A percentile compares a stretch with the other conserved stretches of the same genome.
Evolutionary conservation across 257 asterid genomes (phyloP).

Genomic region (Penstemon barbatus): DNA sequence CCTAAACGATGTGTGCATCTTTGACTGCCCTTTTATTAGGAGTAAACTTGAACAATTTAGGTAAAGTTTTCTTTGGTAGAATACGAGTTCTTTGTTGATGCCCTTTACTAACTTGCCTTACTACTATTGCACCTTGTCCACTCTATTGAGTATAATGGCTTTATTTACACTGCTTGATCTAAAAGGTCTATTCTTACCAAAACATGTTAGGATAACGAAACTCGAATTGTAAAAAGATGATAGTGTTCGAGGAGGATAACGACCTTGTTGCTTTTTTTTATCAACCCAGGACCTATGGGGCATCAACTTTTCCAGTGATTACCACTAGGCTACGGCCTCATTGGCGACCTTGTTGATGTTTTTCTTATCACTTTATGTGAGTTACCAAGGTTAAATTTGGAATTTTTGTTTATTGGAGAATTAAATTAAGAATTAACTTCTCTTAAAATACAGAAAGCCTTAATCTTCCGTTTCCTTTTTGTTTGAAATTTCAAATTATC

Average conservation of each 20-base stretch:
- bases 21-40: conserved; percentile 3
- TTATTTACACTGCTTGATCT: background rate
- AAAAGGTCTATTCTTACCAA: conserved; percentile 7
- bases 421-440: background rate
- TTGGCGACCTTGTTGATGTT: background rate
- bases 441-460: background rate
- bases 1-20: background rate
- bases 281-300: too few species aligned
- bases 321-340: too few species aligned
- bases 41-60: background rate
- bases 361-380: background rate
- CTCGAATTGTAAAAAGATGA: background rate
- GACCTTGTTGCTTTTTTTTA: background rate
- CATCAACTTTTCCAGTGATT: too few species aligned
- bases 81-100: background rate
- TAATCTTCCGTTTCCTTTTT: background rate
- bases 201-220: conserved; percentile 9
- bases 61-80: background rate
- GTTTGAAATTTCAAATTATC: background rate
- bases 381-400: background rate
- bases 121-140: background rate
- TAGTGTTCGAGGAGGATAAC: conserved; percentile 4
- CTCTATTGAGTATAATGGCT: conserved; percentile 5
- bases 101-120: background rate
- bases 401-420: conserved; percentile 6